Base-by-base conservation (phyloP, 208 protist genomes). In the Endotrypanum monterogeii region DNA sequence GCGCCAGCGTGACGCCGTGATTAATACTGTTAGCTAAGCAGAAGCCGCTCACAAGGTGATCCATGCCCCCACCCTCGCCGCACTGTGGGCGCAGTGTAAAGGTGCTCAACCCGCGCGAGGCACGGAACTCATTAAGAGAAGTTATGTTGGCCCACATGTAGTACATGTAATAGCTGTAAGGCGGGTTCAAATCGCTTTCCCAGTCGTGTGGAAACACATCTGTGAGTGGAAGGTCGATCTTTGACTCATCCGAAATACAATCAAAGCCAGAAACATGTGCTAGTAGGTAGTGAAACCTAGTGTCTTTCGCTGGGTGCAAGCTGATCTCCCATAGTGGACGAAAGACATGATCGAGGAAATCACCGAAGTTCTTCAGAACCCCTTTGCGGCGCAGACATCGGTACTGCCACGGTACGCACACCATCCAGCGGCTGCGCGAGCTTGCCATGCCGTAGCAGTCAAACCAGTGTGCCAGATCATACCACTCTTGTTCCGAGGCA, bases 61-160 rank as follows among this genome's bases (percentile, higher is more conserved):
- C 89, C 32, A 97, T 76, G 37, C 91, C 87, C 51, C 97, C 97
- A 25, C 71, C 68, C 84, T 99, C 98, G 48, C 98, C 99, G 54
- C 91, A 96, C 83, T 99, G 99, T 14, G 99, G 99, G 9, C 99
- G 94, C 66, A 99, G 98, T 25, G 86, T 88, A 73, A 98, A 97
- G 20, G 90, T 95, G 66, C 90, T 82, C 55, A 97, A 76, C 12
- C 93, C 92, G 9, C 90, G 83, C 44, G 91, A 88, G 7, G 85
- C 83, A 63, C 98, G 86, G 79, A 99, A 94, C 67, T 96, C 83
- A 87, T 99, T 99, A 23, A 99, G 90, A 20, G 96, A 88, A 35
- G 88, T 73, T 50, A 99, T 90, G 88, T 99, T 99, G 55, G 98
- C 98, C 89, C 98, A 99, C 73, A 99, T 91, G 80, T 99, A 99